Base-by-base conservation (phyloP, 257 asterid genomes). In the Cruciata laevipes region DNA sequence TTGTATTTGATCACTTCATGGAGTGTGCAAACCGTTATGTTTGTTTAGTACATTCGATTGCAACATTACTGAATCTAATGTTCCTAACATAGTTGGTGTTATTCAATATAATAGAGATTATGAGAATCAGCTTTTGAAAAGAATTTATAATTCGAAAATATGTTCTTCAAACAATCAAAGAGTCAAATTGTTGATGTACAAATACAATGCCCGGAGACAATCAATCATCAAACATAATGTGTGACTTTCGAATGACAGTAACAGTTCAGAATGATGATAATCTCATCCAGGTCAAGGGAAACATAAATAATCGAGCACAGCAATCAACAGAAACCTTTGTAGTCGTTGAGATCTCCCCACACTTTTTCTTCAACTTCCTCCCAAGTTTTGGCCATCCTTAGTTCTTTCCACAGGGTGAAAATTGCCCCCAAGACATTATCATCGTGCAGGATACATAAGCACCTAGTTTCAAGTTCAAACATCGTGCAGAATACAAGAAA, bases 331-430 rank as follows among this genome's bases (percentile, higher is more conserved):
- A 69, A 65, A 77, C 81, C 78, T 1, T 77, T 68, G 52, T 84
- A 86, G 72, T 63, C 68, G 71, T 90, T 90, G 2, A 90, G 81
- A 74, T 78, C 83, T 53, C 95, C 99, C 99, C 97, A 93, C 31
- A 90, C 90, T 78, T 79, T 82, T 67, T 84, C 82, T 79, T 93
- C 99, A 25, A 90, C 97, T 78, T 93, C 95, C 73, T 88, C 96
- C 97, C 97, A 90, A 38, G 96, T 75, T 47, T 79, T 72, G 65
- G 95, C 96, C 55, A 60, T 72, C 83, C 79, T 88, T 11, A 84
- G 73, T 74, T 90, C 96, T 81, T 85, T 87, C 90, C 96, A 86
- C 6, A 83, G 71, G 73, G 90, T 68, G 78, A 93, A 93, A 74
- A 88, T 83, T 5, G 97, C 92, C 60, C 96, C 97, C 76, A 93